Conservation (phyloP, 331 rosid species). For the Malus hybrid region DNA sequence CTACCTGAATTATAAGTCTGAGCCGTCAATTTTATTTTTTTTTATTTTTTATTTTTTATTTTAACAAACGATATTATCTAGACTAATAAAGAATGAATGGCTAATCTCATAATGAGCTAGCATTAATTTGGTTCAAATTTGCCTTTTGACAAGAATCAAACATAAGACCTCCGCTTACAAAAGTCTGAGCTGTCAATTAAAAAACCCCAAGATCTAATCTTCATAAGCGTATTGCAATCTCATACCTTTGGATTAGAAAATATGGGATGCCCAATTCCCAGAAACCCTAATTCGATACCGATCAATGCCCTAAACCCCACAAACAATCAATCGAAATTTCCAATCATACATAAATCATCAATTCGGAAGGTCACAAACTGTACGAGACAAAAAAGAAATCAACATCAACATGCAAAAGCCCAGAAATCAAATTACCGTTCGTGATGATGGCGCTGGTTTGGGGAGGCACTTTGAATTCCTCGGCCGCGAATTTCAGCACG, state of each 20-base stretch:
- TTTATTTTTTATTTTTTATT: too few relatives aligned
- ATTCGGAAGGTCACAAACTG: neutral
- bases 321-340: neutral
- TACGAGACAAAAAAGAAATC: neutral
- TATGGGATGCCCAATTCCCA: neutral
- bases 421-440: slow-evolving; percentile 44
- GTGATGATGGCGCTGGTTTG: slow-evolving; percentile 98
- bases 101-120: too few relatives aligned
- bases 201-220: neutral
- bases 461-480: slow-evolving; percentile 99
- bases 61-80: too few relatives aligned
- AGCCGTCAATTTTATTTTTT: too few relatives aligned
- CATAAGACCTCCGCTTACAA: too few relatives aligned
- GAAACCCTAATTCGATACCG: neutral
- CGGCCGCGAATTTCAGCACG: slow-evolving; percentile 94
- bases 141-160: too few relatives aligned
- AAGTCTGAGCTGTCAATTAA: neutral
- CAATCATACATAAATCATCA: neutral
- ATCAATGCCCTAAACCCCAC: neutral
- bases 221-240: neutral
- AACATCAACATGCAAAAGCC: neutral
- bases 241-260: neutral
- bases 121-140: too few relatives aligned
- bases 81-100: too few relatives aligned
- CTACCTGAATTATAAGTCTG: neutral